Evolutionary conservation across 495 filamentous ascomycete species (phyloP), one percentile per base, ranked within the genome.

Genomic region (Tuber umbilicatum): DNA sequence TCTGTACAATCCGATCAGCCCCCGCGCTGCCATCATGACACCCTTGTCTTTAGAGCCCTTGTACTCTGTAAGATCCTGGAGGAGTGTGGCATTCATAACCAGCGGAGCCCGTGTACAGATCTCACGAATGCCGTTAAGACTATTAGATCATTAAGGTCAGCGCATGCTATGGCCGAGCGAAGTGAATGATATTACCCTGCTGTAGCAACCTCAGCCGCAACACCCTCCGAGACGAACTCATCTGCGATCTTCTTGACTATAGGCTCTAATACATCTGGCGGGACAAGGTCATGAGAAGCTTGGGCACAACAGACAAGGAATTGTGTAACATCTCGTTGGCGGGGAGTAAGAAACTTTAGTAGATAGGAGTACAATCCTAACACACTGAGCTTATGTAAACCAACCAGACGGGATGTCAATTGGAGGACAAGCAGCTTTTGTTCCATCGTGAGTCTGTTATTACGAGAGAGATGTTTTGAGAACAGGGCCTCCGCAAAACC

Each of bases 11-110:
- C 91, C 91, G 70, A 98, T 88, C 21, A 99, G 85, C 73, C 94
- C 94, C 80, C 94, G 92, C 19, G 94, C 93, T 23, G 94, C 96
- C 94, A 99, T 98, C 87, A 96, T 91, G 19, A 96, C 93, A 75
- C 94, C 94, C 84, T 98, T 98, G 81, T 99, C 96, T 81, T 98
- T 98, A 82, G 92, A 95, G 85, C 94, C 97, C 74, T 93, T 88
- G 84, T 99, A 99, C 89, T 94, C 90, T 21, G 97, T 93, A 45
- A 99, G 84, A 85, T 99, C 95, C 83, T 98, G 95, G n/a, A 99
- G 86, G 19, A 98, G 86, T 0, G 94, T 97, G 75, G 97, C 92
- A 76, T 92, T 93, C 91, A 99, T 98, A 27, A 94, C 95, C 35
- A 98, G 85, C 35, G 96, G 95, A 80, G 98, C 94, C 72, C 95